Percentiles rank a stretch among this genome's conserved stretches.
Evolutionary conservation across 495 filamentous ascomycete species (phyloP).

Genomic region (Extremus antarcticus): DNA sequence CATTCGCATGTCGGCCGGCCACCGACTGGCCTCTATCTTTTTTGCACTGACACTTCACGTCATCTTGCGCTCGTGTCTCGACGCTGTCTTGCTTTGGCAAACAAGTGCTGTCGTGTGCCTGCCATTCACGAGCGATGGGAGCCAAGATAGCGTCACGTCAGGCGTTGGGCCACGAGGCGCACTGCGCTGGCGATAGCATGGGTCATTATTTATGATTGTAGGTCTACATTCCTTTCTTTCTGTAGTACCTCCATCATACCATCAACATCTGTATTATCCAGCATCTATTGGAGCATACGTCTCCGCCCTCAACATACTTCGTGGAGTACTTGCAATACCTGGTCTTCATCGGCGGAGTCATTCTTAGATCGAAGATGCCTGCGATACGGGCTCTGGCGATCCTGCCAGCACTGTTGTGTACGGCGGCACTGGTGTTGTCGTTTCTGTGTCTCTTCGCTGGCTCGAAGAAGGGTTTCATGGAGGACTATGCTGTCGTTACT

Average conservation of each 20-base stretch:
- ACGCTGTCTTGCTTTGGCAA: not conserved
- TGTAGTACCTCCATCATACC: not conserved
- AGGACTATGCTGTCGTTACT: conserved; percentile 53
- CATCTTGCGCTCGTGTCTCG: not conserved
- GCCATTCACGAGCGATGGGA: not conserved
- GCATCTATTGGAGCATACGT: too few relatives aligned
- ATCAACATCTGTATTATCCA: too few relatives aligned
- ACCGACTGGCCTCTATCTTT: not conserved
- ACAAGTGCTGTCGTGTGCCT: not conserved
- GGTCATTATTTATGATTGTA: not conserved
- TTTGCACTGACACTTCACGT: not conserved
- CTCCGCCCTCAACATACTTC: not conserved
- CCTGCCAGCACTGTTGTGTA: conserved; percentile 37
- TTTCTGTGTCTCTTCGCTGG: conserved; percentile 66
- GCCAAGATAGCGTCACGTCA: not conserved
- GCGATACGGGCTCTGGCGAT: conserved; percentile 30
- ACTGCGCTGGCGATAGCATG: not conserved
- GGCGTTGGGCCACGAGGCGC: not conserved
- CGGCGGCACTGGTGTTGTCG: conserved; percentile 55
- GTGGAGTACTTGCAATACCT: not conserved
- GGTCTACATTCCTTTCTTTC: not conserved
- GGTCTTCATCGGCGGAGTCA: not conserved
- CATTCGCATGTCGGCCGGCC: not conserved
- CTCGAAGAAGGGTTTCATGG: conserved; percentile 45
- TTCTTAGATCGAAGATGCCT: not conserved